Evolutionary conservation across 202 grass and related monocot genomes (phyloP), one percentile per base, ranked within the genome.

Genomic region (Setaria italica): DNA sequence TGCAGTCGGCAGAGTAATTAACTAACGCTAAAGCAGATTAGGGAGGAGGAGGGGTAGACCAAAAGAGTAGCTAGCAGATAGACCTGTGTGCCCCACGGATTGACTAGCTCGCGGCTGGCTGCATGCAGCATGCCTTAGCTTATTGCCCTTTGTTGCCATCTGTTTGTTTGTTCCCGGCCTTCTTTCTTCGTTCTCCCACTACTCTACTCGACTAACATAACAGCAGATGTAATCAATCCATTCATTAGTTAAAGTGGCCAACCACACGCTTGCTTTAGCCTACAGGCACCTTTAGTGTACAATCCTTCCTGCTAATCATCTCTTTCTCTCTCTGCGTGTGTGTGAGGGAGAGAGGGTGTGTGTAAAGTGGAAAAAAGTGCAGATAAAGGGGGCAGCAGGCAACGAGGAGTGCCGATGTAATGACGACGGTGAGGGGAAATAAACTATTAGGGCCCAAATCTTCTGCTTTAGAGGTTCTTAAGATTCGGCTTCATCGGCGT

Each of bases 381-480:
- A 45, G 8, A 62, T 62, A 63, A 65, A 56, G 55, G 56, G 34
- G 53, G 20, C 70, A 74, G 48, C 49, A 74, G 72, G 46, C 58
- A 32, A 50, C 43, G 2, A 75, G 46, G 66, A 71, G 74, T 71
- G 68, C 35, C 11, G 34, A 46, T 72, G 80, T 80, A 88, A 48
- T 74, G 81, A 65, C 42, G 81, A 56, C 33, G 62, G 32, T 42
- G 64, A n/a, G 19, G 29, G 70, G 17, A 11, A 53, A 57, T 89
- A 87, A 89, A 89, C n/a, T 76, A 92, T 57, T 77, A 15, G 76
- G n/a, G 46, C 41, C 74, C 62, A 92, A 89, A 92, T 92, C 83
- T 86, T 89, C 37, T 46, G 6, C 87, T 84, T 80, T 86, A 78
- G 87, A 78, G 39, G 54, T 51, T 53, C 80, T 80, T 86, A 67